phyloP scores from a whole-genome alignment of 192 early-diverging fungal species.

The Cetraspora pellucida region DNA sequence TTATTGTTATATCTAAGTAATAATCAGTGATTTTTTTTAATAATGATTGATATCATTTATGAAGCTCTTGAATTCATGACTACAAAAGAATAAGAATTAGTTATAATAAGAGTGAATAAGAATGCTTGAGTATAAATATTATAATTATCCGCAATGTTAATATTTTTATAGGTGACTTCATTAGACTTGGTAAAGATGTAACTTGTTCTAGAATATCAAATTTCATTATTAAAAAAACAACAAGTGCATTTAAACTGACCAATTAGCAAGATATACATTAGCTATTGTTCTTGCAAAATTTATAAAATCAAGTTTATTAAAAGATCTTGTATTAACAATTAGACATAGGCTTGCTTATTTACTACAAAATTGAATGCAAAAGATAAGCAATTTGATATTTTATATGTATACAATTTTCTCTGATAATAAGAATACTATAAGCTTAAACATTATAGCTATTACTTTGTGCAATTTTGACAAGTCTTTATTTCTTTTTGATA shows the following conservation, averaged over 20 bases:
- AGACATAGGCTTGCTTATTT: conserved; percentile 6
- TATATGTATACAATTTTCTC: conserved; percentile 27
- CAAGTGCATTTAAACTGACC: conserved; percentile 12
- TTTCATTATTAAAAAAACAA: conserved; percentile 28
- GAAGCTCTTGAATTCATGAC: conserved; percentile 29
- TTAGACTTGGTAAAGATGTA: conserved; percentile 32
- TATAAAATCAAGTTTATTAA: conserved; percentile 20
- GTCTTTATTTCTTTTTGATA: too few species aligned
- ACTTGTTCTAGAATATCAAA: conserved; percentile 33
- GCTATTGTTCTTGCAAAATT: conserved; percentile 26
- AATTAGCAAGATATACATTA: conserved; percentile 27
- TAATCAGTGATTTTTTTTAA: conserved; percentile 27
- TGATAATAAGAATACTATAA: conserved; percentile 5
- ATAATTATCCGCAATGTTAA: conserved; percentile 31
- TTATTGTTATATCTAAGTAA: conserved; percentile 27
- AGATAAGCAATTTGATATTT: conserved; percentile 18
- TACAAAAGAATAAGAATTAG: conserved; percentile 26
- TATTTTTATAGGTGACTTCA: conserved; percentile 23
- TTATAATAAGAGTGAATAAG: conserved; percentile 15
- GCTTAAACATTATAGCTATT: too few species aligned
- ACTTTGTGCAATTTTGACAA: too few species aligned
- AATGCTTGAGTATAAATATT: conserved; percentile 28
- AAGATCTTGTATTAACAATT: conserved; percentile 26
- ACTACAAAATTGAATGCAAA: conserved; percentile 26
- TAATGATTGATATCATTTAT: conserved; percentile 22